These are phyloP conservation scores for Lentinula sp. DNA, from an alignment of 768 basidiomycete genomes.

Conservation along the genomic window DNA sequence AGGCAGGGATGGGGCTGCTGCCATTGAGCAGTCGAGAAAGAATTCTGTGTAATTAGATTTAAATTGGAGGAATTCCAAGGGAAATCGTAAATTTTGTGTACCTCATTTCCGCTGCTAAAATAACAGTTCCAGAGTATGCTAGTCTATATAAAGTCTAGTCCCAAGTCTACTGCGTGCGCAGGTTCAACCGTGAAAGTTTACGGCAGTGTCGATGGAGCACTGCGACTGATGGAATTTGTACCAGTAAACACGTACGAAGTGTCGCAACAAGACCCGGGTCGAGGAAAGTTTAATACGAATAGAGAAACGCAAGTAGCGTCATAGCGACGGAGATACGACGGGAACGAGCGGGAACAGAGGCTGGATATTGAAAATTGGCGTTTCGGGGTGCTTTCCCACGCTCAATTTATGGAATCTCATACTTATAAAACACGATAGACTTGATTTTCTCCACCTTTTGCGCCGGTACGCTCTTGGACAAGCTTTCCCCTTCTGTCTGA, in stretches of 20 bases:
- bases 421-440: not conserved
- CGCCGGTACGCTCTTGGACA: conserved; percentile 1
- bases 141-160: no score
- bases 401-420: not conserved
- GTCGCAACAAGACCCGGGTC: no score
- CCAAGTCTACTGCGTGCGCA: no score
- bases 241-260: no score
- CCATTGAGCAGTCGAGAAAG: conserved; percentile 28
- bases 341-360: not conserved
- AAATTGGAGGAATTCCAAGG: no score
- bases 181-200: no score
- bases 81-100: not conserved
- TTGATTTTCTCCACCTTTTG: not conserved
- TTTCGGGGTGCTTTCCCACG: not conserved
- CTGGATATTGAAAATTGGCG: not conserved
- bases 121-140: no score
- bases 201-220: no score
- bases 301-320: no score
- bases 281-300: no score
- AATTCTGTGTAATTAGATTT: not conserved
- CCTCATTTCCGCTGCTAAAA: no score
- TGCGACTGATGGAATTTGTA: no score
- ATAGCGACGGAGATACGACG: not conserved
- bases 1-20: conserved; percentile 37
- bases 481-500: not conserved